A percentile compares a stretch with the other conserved stretches of the same genome.
These are phyloP conservation scores for Lachancea fermentati DNA, from an alignment of 805 yeast genomes.

Conservation along the genomic window DNA sequence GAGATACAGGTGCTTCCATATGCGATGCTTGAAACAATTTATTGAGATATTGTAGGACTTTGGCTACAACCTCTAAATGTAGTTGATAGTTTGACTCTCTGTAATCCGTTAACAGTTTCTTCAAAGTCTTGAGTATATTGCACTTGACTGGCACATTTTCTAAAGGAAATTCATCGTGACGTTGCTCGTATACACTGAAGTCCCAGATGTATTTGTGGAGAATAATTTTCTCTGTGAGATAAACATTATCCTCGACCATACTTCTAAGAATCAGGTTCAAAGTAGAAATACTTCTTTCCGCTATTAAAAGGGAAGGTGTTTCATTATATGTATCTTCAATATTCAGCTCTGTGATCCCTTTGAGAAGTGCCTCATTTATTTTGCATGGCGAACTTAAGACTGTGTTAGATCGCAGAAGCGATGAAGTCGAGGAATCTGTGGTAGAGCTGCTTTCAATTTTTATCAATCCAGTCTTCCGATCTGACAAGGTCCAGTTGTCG, in stretches of 20 bases:
- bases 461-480: constrained; percentile 1
- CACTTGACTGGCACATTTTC: constrained; percentile 16
- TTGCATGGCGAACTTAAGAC: not conserved
- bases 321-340: not conserved
- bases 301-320: constrained; percentile 5
- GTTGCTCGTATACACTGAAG: constrained; percentile 6
- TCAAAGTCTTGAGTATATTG: constrained; percentile 12
- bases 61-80: constrained; percentile 6
- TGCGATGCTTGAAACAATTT: constrained; percentile 9
- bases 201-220: constrained; percentile 14
- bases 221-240: constrained; percentile 9
- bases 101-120: constrained; percentile 11
- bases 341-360: not conserved
- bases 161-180: constrained; percentile 12
- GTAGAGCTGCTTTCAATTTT: not conserved
- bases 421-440: not conserved
- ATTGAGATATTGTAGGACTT: constrained; percentile 12
- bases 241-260: constrained; percentile 10
- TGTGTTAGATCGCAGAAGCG: not conserved
- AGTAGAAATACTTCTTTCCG: constrained; percentile 10
- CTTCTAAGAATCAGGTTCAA: constrained; percentile 13
- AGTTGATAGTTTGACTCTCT: constrained; percentile 2
- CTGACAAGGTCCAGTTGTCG: constrained; percentile 9
- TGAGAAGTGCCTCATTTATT: not conserved
- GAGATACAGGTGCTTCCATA: not conserved